phyloP scores from a whole-genome alignment of 139 green algal genomes.

The Tetradesmus obliquus region DNA sequence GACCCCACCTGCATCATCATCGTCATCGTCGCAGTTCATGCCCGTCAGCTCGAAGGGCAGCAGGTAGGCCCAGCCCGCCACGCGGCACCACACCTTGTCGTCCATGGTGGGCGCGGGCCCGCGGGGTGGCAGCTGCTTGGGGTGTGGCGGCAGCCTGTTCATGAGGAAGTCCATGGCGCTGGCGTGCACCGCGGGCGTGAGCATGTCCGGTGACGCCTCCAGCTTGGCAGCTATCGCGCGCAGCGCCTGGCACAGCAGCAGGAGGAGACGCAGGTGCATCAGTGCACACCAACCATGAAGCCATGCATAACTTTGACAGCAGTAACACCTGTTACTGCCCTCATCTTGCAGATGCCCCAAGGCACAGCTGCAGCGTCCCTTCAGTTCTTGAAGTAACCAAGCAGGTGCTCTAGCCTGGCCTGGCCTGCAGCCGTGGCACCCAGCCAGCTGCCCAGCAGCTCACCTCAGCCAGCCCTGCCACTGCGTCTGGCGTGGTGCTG shows the following conservation, averaged over 20 bases:
- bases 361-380: no score
- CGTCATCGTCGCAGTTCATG: slow-evolving; percentile 42
- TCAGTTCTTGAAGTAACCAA: no score
- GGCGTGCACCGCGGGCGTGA: slow-evolving; percentile 43
- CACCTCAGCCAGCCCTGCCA: slow-evolving; percentile 26
- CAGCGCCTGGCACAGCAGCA: slow-evolving; percentile 47
- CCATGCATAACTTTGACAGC: neutral
- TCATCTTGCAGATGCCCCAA: no score
- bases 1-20: neutral
- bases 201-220: slow-evolving; percentile 46
- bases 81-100: slow-evolving; percentile 37
- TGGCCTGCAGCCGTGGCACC: neutral
- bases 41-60: slow-evolving; percentile 42
- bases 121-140: slow-evolving; percentile 51
- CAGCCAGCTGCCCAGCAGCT: slow-evolving; percentile 13
- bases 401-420: no score
- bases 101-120: slow-evolving; percentile 11
- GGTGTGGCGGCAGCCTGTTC: slow-evolving; percentile 58
- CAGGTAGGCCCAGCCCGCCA: slow-evolving; percentile 33
- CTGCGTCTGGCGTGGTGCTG: slow-evolving; percentile 26
- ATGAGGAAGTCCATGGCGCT: slow-evolving; percentile 55
- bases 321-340: neutral
- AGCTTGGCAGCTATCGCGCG: slow-evolving; percentile 65
- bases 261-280: neutral
- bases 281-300: neutral